Conservation (phyloP, 2,329 filamentous ascomycete genomes). For the Penicillium sp. region DNA sequence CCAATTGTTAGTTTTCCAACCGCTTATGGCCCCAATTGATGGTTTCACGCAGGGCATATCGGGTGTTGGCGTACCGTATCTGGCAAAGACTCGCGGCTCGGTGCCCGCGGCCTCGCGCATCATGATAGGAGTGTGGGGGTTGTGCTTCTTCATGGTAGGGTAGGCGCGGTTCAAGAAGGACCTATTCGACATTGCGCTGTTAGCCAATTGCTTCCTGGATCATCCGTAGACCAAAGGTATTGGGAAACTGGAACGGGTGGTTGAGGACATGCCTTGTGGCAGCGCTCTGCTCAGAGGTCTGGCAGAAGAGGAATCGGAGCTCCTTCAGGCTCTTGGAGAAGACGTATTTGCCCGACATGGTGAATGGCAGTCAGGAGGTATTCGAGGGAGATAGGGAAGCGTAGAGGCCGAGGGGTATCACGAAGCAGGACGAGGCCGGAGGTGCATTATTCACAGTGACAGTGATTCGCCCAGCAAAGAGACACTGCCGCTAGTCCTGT, state of each 20-base stretch:
- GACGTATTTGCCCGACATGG: slow-evolving; percentile 91
- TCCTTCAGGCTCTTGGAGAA: slow-evolving; percentile 90
- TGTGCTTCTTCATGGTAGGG: slow-evolving; percentile 99
- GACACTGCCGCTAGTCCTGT: slow-evolving; percentile 17
- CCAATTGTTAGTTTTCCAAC: slow-evolving; percentile 13
- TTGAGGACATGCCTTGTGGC: slow-evolving; percentile 70
- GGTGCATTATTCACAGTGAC: slow-evolving; percentile 24
- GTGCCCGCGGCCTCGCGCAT: slow-evolving; percentile 88
- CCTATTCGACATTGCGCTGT: slow-evolving; percentile 49
- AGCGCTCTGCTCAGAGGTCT: slow-evolving; percentile 87
- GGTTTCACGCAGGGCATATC: not conserved
- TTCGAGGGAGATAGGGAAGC: slow-evolving; percentile 1
- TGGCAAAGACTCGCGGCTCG: slow-evolving; percentile 81
- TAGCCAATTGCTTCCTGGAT: not conserved
- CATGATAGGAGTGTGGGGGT: slow-evolving; percentile 90
- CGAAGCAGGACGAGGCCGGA: slow-evolving; percentile 5
- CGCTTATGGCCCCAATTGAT: not conserved
- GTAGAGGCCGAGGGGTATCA: slow-evolving; percentile 9
- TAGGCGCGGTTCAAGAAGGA: slow-evolving; percentile 89
- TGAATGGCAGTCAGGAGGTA: slow-evolving; percentile 13
- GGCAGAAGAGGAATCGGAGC: slow-evolving; percentile 96
- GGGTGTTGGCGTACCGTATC: slow-evolving; percentile 70
- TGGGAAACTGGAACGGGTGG: not conserved
- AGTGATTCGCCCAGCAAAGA: slow-evolving; percentile 26
- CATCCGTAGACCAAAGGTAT: not conserved